Evolutionary conservation across 345 rosid species (phyloP), one percentile per base, ranked within the genome.

Genomic region (Populus tremula): DNA sequence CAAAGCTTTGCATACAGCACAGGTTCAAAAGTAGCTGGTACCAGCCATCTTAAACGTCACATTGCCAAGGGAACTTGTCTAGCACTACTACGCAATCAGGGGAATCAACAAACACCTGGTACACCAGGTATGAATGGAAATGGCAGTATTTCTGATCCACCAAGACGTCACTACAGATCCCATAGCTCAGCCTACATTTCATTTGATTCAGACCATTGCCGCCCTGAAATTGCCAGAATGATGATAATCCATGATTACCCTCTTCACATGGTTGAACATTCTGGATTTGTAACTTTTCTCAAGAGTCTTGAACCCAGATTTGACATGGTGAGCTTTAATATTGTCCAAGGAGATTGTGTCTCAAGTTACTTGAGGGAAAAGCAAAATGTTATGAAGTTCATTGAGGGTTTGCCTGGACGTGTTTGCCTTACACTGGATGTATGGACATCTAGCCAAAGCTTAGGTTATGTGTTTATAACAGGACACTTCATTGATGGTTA

Each of bases 1-100:
- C 97, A 93, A 85, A 95, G 96, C 80, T 95, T 95, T 86, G 98
- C 98, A n/a, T 95, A 95, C 71, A 93, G 99, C 84, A 92, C 91
- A 2, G 99, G 99, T 71, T 83, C 91, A 1, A 93, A 95, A 82
- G 99, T 95, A 6, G 97, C 98, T 71, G 98, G 99, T 18, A 95
- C 99, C 50, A 93, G 98, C 81, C 99, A 93, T 83, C 97, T 93
- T 56, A 93, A 95, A 70, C 97, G 99, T 36, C 96, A 93, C 83
- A 91, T 95, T 71, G 94, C 90, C 8, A 95, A 92, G 79, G 99
- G 98, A 71, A 88, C 94, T 49, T 95, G 99, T 79, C 88, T 87
- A 47, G 91, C 94, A 25, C 87, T 92, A 56, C 47, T 75, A 27
- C 94, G 91, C 27, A 76, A 77, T 49, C 87, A 83, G 31, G 90